Conservation (phyloP, 495 filamentous ascomycete genomes). For the Aspergillus coremiiformis region DNA sequence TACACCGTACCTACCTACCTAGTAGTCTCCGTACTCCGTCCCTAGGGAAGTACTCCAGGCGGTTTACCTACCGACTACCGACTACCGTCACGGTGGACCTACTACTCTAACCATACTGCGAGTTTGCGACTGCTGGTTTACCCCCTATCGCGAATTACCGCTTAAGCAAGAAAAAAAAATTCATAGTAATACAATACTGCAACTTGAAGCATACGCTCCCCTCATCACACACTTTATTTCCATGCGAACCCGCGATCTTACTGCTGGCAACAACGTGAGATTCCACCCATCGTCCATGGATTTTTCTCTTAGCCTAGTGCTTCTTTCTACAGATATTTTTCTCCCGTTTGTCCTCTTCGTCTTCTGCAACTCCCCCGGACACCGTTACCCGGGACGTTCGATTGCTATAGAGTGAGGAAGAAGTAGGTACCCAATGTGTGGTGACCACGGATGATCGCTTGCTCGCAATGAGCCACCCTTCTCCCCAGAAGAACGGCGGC, state of each 20-base stretch:
- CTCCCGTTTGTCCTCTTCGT: conserved; percentile 5
- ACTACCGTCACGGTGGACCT: neutral
- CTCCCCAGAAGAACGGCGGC: conserved; percentile 37
- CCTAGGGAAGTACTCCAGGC: too few relatives aligned
- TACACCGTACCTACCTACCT: too few relatives aligned
- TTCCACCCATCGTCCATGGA: conserved; percentile 15
- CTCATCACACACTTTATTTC: neutral
- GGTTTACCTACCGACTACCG: too few relatives aligned
- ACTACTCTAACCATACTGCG: neutral
- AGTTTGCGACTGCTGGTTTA: neutral
- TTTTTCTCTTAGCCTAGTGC: conserved; percentile 10
- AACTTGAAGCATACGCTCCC: neutral
- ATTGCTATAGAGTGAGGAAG: conserved; percentile 6
- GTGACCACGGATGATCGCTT: conserved; percentile 31
- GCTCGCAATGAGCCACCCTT: conserved; percentile 44
- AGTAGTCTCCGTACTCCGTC: too few relatives aligned
- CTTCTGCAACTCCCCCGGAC: conserved; percentile 10
- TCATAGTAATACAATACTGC: neutral
- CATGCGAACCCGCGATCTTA: neutral
- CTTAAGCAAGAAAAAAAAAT: neutral
- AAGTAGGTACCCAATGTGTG: conserved; percentile 32
- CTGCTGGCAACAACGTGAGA: conserved; percentile 3
- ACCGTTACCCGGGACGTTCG: conserved; percentile 5
- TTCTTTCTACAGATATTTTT: conserved; percentile 12
- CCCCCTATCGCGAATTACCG: neutral